Base-by-base conservation (phyloP, 129 eudicot genomes). In the Glebionis coronaria region DNA sequence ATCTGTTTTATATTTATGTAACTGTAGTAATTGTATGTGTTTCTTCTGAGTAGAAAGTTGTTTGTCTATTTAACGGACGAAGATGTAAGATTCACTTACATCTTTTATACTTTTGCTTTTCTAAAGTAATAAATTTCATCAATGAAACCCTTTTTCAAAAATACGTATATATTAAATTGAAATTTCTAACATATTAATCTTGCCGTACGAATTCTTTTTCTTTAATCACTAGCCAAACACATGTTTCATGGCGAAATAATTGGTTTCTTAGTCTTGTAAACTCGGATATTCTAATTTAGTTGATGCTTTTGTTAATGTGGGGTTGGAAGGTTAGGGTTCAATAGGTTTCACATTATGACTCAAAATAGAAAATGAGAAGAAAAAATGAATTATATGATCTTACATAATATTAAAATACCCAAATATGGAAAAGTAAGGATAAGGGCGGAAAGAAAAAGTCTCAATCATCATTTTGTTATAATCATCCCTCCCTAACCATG, bases 381-480 rank as follows among this genome's bases (percentile, higher is more conserved):
- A 6, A n/a, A 25, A 3, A 11, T 23, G n/a, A 18, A 12, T 20
- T 23, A 1, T 53, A 15, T 65, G 42, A 74, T 28, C 40, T 38
- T 45, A 55, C 44, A 20, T 9, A 45, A 19, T 58, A 74, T 47
- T 74, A 58, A 57, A 57, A 20, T 60, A 67, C 69, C 69, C 40
- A 75, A 68, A 75, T 59, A 67, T 35, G 63, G 62, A 35, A 75
- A 59, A 68, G 79, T 44, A 51, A 75, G 64, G 79, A 75, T 55
- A 60, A 51, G 69, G 73, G 47, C 74, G 74, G 79, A 75, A 75
- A 68, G 74, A 67, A 68, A 75, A 59, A 58, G 79, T 38, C 25
- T 27, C 31, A 15, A 35, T 58, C 53, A 75, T 31, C 40, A 56
- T 66, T 35, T 74, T 67, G 68, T 44, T 73, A 65, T 47, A 65